Evolutionary conservation across 352 stramenopile genomes (phyloP).

Genomic region (Globisporangium abappressorium): DNA sequence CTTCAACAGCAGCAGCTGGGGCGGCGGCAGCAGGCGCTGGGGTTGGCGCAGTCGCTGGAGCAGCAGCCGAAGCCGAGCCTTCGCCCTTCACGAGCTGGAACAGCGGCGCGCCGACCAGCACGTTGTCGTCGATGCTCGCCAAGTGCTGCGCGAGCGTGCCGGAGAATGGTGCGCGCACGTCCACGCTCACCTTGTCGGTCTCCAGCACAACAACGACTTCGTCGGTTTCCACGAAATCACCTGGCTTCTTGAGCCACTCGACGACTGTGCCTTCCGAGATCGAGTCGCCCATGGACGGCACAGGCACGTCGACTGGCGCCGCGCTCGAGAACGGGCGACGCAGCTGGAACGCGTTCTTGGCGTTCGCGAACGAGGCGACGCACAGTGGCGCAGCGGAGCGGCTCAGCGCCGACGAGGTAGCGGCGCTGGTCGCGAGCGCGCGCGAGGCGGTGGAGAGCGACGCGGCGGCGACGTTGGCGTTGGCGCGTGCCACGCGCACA

Average conservation of each 20-base stretch:
- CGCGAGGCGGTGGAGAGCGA: slow-evolving; percentile 16
- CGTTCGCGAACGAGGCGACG: not conserved
- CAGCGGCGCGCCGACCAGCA: slow-evolving; percentile 94
- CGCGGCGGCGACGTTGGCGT: slow-evolving; percentile 12
- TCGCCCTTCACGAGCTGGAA: slow-evolving; percentile 67
- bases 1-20: not conserved
- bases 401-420: slow-evolving; percentile 1
- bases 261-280: slow-evolving; percentile 98
- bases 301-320: slow-evolving; percentile 54
- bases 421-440: slow-evolving; percentile 1
- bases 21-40: slow-evolving; percentile 16
- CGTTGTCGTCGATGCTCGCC: slow-evolving; percentile 92
- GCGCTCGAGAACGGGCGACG: slow-evolving; percentile 37
- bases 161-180: slow-evolving; percentile 88
- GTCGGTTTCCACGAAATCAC: slow-evolving; percentile 93
- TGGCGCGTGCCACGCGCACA: slow-evolving; percentile 26
- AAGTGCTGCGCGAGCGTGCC: slow-evolving; percentile 92
- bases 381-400: not conserved
- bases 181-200: slow-evolving; percentile 97
- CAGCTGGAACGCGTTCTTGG: slow-evolving; percentile 16
- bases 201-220: slow-evolving; percentile 98
- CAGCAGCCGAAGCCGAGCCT: slow-evolving; percentile 18
- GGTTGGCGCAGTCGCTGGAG: slow-evolving; percentile 4
- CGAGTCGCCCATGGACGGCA: slow-evolving; percentile 93
- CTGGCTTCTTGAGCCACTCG: slow-evolving; percentile 92